These are phyloP conservation scores for Elaphomyces granulatus DNA, from an alignment of 495 filamentous ascomycete genomes.

Conservation along the genomic window DNA sequence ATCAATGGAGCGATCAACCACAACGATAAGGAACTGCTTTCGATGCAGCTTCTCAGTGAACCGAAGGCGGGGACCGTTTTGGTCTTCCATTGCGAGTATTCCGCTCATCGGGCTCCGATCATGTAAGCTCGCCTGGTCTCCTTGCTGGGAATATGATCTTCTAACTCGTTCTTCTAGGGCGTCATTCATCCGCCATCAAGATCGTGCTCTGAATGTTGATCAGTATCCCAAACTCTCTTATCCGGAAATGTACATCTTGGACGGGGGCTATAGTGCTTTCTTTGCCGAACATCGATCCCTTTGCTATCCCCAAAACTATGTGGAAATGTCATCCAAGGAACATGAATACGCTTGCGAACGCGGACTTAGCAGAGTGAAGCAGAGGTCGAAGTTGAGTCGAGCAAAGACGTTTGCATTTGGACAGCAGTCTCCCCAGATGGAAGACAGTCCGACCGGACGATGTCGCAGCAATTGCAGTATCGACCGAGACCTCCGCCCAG, in stretches of 20 bases:
- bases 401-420: constrained; percentile 92
- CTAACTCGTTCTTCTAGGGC: neutral
- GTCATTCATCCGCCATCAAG: constrained; percentile 62
- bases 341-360: constrained; percentile 86
- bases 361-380: constrained; percentile 76
- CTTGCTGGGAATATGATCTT: too few species aligned
- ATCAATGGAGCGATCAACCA: constrained; percentile 86
- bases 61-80: constrained; percentile 58
- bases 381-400: constrained; percentile 67
- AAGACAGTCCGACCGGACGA: constrained; percentile 67
- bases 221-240: constrained; percentile 79
- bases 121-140: constrained; percentile 36
- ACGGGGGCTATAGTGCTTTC: constrained; percentile 92
- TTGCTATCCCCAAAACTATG: constrained; percentile 88
- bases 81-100: constrained; percentile 97
- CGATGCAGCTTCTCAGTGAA: constrained; percentile 58
- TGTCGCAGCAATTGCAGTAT: constrained; percentile 30
- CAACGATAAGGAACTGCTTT: constrained; percentile 83
- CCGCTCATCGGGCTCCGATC: constrained; percentile 89
- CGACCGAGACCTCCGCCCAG: constrained; percentile 21
- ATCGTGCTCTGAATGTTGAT: constrained; percentile 69
- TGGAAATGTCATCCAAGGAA: constrained; percentile 84
- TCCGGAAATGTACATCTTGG: constrained; percentile 91
- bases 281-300: constrained; percentile 59
- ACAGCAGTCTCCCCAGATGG: constrained; percentile 48